phyloP scores from a whole-genome alignment of 352 stramenopile species.

The Globisporangium cylindrosporum region DNA sequence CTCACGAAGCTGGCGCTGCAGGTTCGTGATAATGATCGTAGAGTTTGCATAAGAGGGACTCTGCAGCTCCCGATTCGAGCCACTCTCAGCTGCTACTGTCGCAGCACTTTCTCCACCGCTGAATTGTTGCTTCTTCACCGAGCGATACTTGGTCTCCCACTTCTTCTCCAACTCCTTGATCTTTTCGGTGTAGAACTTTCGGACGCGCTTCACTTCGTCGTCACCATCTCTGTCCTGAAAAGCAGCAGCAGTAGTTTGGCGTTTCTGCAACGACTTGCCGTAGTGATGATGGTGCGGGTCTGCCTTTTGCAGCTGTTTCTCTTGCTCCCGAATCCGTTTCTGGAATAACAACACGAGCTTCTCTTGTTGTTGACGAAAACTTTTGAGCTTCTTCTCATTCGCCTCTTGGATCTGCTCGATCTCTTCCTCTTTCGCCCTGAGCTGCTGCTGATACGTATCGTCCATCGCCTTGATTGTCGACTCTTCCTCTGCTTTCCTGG shows the following conservation, averaged over 20 bases:
- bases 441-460: conserved; percentile 31
- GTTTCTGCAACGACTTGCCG: conserved; percentile 10
- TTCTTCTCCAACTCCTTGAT: conserved; percentile 75
- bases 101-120: conserved; percentile 9
- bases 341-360: conserved; percentile 70
- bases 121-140: conserved; percentile 50
- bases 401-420: conserved; percentile 45
- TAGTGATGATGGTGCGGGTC: neutral
- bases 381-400: conserved; percentile 56
- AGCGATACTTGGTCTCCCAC: conserved; percentile 66
- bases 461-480: conserved; percentile 41
- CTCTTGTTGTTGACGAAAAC: conserved; percentile 81
- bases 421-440: conserved; percentile 43
- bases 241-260: neutral
- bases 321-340: conserved; percentile 53
- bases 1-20: conserved; percentile 27
- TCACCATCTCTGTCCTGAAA: conserved; percentile 22
- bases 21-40: conserved; percentile 35
- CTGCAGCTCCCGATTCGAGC: conserved; percentile 11
- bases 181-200: conserved; percentile 72
- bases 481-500: conserved; percentile 64
- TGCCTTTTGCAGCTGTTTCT: conserved; percentile 29
- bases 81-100: neutral
- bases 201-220: conserved; percentile 47
- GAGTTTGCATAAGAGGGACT: conserved; percentile 33